Conservation (phyloP, 805 yeast genomes). For the Saccharomycopsis fibuligera region DNA sequence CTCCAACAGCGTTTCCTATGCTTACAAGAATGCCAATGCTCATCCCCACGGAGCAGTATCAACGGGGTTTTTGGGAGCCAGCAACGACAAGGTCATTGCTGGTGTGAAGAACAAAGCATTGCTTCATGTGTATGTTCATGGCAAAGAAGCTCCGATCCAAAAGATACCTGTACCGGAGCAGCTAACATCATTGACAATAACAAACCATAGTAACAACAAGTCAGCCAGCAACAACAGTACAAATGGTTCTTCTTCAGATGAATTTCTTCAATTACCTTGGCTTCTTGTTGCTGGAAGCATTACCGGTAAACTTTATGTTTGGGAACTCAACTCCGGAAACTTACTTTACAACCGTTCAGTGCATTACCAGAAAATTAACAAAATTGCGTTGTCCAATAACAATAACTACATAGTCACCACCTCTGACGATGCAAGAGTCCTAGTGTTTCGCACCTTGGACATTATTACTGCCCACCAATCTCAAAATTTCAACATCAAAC, state of each 20-base stretch:
- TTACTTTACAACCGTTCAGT: conserved; percentile 61
- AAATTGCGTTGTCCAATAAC: conserved; percentile 52
- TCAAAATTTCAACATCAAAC: conserved; percentile 39
- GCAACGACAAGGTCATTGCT: conserved; percentile 50
- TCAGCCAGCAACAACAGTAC: conserved; percentile 21
- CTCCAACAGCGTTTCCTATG: conserved; percentile 35
- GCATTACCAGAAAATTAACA: conserved; percentile 74
- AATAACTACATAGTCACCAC: conserved; percentile 64
- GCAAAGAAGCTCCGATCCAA: conserved; percentile 57
- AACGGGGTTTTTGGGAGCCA: conserved; percentile 43
- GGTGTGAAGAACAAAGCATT: conserved; percentile 70
- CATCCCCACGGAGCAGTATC: conserved; percentile 43
- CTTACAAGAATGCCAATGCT: conserved; percentile 43
- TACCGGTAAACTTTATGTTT: conserved; percentile 72
- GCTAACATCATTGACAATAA: conserved; percentile 47
- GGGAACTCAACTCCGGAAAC: conserved; percentile 80
- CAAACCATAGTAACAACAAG: conserved; percentile 23
- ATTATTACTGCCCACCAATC: conserved; percentile 33
- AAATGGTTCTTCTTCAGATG: too few species aligned
- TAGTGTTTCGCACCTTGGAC: conserved; percentile 67
- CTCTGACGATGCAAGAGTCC: conserved; percentile 75
- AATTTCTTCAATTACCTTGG: conserved; percentile 47
- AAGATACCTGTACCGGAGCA: conserved; percentile 81
- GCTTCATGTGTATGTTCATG: conserved; percentile 52
- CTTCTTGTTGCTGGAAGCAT: conserved; percentile 66